phyloP scores from a whole-genome alignment of 2,329 filamentous ascomycete species.

The Monilinia laxa region DNA sequence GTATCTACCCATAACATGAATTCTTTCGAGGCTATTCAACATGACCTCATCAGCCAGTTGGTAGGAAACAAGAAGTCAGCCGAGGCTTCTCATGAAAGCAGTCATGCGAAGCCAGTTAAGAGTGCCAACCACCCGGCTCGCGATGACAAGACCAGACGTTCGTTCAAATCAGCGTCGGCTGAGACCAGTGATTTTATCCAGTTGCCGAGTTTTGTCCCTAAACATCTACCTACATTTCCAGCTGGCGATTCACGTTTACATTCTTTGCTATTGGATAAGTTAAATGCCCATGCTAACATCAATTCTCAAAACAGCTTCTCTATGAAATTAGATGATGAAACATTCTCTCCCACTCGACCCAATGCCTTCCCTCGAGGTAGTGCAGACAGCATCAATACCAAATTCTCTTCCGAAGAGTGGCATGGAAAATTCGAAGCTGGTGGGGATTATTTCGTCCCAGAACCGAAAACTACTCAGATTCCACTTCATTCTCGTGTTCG shows the following conservation, averaged over 20 bases:
- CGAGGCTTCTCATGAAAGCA: constrained; percentile 11
- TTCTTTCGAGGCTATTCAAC: constrained; percentile 34
- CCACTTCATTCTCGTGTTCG: constrained; percentile 27
- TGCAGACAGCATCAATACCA: constrained; percentile 61
- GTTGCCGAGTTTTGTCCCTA: constrained; percentile 26
- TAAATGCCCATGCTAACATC: constrained; percentile 31
- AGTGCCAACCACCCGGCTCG: background rate
- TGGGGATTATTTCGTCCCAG: constrained; percentile 36
- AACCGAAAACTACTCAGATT: constrained; percentile 27
- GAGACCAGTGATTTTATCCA: constrained; percentile 28
- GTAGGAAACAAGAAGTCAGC: constrained; percentile 30
- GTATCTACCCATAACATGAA: constrained; percentile 27
- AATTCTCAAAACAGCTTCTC: constrained; percentile 40
- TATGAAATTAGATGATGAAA: constrained; percentile 48
- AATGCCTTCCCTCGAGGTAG: constrained; percentile 51
- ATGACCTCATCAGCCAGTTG: constrained; percentile 32
- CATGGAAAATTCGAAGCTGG: constrained; percentile 40
- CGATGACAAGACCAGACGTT: constrained; percentile 14
- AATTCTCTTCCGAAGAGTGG: constrained; percentile 54
- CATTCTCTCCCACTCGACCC: constrained; percentile 43
- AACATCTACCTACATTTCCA: constrained; percentile 23
- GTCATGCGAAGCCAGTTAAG: constrained; percentile 8
- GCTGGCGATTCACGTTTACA: constrained; percentile 17
- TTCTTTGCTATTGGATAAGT: constrained; percentile 24
- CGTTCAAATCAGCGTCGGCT: constrained; percentile 23